Conservation (phyloP, 306 rosid genomes). For the Spatholobus suberectus region DNA sequence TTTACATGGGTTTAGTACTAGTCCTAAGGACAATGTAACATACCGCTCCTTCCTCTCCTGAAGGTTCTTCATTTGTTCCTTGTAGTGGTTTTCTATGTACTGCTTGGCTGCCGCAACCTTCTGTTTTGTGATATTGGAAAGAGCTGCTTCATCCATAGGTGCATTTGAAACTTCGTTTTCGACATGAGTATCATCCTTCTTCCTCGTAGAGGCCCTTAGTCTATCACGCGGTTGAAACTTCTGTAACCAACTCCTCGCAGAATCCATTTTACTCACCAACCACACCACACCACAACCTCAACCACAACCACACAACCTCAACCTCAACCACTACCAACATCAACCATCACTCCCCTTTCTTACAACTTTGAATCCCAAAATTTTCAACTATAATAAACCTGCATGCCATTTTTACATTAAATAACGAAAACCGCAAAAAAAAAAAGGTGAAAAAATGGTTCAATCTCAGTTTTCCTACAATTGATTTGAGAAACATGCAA, state of each 20-base stretch:
- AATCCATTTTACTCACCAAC: slow-evolving; percentile 87
- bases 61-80: slow-evolving; percentile 94
- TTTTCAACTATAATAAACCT: slow-evolving; percentile 13
- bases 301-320: slow-evolving; percentile 20
- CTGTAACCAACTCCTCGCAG: slow-evolving; percentile 87
- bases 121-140: slow-evolving; percentile 79
- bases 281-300: no score
- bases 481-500: neutral
- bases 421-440: neutral
- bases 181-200: slow-evolving; percentile 52
- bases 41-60: slow-evolving; percentile 95
- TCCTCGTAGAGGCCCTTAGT: slow-evolving; percentile 58
- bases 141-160: slow-evolving; percentile 58
- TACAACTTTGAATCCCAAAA: slow-evolving; percentile 18
- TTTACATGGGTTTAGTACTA: no score
- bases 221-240: slow-evolving; percentile 90
- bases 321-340: slow-evolving; percentile 34
- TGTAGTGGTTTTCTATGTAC: slow-evolving; percentile 93
- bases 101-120: slow-evolving; percentile 92
- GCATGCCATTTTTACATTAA: neutral
- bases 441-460: neutral
- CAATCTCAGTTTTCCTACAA: neutral
- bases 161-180: slow-evolving; percentile 45
- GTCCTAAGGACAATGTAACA: neutral
- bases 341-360: slow-evolving; percentile 29